Evolutionary conservation across 2,329 filamentous ascomycete species (phyloP), one percentile per base, ranked within the genome.

Genomic region (Aureobasidium mangrovei): DNA sequence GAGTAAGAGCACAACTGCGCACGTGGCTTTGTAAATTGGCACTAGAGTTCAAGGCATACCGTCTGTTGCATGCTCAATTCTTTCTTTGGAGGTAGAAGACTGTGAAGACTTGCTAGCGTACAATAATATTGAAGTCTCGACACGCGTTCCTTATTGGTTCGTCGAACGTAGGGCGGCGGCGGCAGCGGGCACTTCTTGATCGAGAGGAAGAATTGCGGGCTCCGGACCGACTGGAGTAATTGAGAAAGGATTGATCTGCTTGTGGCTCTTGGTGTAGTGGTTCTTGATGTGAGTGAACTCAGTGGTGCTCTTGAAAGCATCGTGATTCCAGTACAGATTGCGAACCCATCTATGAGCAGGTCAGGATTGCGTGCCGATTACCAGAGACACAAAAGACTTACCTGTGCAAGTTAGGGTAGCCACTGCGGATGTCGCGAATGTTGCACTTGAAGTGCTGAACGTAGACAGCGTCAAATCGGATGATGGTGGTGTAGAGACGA

Each of bases 231-330:
- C 66, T 1, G 91, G 91, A 27, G 89, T 91, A 65, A 98, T 95
- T 58, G 69, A 72, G 67, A 76, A 77, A 44, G 66, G 79, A 65
- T 85, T 85, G 61, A 85, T 84, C 70, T 84, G 81, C 60, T 67
- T 72, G 68, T 84, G 82, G 60, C 78, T 82, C 73, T 81, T 82
- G 2, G 81, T 84, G 65, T 85, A 85, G 63, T 85, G 82, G 42
- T 79, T 85, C 80, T 95, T 96, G 74, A 97, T 97, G 72, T 98
- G 93, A 69, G 94, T 81, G 68, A 95, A 95, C 69, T 96, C 81
- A 26, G 91, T 95, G 58, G 90, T 93, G 49, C 86, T 81, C 59
- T 75, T 74, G 73, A 95, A 96, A 2, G 88, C 89, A 0, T 82
- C 76, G 27, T 82, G 69, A 61, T 85, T 84, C 90, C 90, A 95